Base-by-base conservation (phyloP, 2,329 filamentous ascomycete species). In the Chalaropsis ovoidea region DNA sequence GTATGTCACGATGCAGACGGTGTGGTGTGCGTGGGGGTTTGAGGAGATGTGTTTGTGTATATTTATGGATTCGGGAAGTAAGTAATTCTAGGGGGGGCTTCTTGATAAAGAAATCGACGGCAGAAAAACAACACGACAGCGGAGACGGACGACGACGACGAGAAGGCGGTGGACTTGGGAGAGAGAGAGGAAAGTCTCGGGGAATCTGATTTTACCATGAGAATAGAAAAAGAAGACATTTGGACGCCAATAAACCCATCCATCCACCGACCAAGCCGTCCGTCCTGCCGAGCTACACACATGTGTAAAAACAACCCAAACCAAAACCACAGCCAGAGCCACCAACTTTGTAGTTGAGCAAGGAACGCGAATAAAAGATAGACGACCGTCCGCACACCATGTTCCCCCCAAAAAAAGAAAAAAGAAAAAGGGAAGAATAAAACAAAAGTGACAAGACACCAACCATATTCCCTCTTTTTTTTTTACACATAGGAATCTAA, bases 181-280 rank as follows among this genome's bases (percentile, higher is more conserved):
- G 47, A 47, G 61, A 49, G 15, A 45, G n/a, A 42, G 45, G 19
- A 56, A 42, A 52, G 62, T 22, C 45, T 43, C 41, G 58, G 58
- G 35, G 58, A 61, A 17, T 61, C 58, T 13, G 41, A 45, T 61
- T 61, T 42, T 17, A 27, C 17, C 10, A 61, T 61, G n/a, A 45
- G 39, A 54, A 43, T 42, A 31, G 43, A 61, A 49, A 31, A 31
- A 49, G 8, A 61, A 56, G 43, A 61, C 31, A 66, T 60, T 60
- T 49, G 35, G 63, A 65, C 63, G 54, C 63, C 64, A 56, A 54
- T 35, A 27, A 27, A 54, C 31, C 64, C 58, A 24, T 47, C 41
- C 19, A 19, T 27, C 56, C 22, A 31, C 61, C 22, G 31, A 66
- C 52, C 39, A 58, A 10, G n/a, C 45, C 45, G n/a, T 27, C 47